Percentiles rank a stretch among this genome's conserved stretches.
Evolutionary conservation across 495 filamentous ascomycete species (phyloP).

Genomic region (Daldinia loculata): DNA sequence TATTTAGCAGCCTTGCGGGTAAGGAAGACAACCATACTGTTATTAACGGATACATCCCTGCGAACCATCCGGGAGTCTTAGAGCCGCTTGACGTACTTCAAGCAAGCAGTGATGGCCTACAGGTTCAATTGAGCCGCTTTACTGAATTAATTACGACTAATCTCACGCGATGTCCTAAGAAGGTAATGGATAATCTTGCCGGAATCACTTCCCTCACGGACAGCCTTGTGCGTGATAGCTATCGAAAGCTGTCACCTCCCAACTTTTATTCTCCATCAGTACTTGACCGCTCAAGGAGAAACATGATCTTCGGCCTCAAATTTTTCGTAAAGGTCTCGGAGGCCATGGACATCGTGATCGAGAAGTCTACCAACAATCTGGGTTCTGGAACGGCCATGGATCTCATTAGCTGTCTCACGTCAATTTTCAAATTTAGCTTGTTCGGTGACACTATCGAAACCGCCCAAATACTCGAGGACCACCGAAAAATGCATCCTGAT

Average conservation of each 20-base stretch:
- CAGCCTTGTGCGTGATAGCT: constrained; percentile 45
- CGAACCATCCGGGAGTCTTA: constrained; percentile 12
- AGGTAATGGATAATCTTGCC: constrained; percentile 53
- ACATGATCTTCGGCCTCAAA: constrained; percentile 47
- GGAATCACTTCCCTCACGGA: constrained; percentile 48
- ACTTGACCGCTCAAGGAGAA: constrained; percentile 37
- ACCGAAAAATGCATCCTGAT: constrained; percentile 42
- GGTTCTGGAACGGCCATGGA: constrained; percentile 53
- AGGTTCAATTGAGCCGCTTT: constrained; percentile 37
- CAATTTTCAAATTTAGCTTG: constrained; percentile 55
- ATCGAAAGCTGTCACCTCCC: constrained; percentile 30
- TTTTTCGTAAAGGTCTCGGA: constrained; percentile 53
- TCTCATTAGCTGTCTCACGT: constrained; percentile 48
- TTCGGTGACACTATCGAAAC: constrained; percentile 48
- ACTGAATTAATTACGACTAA: constrained; percentile 45
- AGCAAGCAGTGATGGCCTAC: constrained; percentile 29
- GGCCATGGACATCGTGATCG: constrained; percentile 54
- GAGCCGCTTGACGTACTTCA: constrained; percentile 40
- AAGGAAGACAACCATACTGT: constrained; percentile 27
- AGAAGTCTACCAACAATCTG: constrained; percentile 59
- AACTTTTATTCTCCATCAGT: constrained; percentile 1
- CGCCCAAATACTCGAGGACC: constrained; percentile 44
- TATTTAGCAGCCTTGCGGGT: constrained; percentile 23
- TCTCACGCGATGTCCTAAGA: constrained; percentile 51
- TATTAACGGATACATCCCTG: constrained; percentile 19